phyloP scores from a whole-genome alignment of 768 basidiomycete species.

The Tulasnella sp. region DNA sequence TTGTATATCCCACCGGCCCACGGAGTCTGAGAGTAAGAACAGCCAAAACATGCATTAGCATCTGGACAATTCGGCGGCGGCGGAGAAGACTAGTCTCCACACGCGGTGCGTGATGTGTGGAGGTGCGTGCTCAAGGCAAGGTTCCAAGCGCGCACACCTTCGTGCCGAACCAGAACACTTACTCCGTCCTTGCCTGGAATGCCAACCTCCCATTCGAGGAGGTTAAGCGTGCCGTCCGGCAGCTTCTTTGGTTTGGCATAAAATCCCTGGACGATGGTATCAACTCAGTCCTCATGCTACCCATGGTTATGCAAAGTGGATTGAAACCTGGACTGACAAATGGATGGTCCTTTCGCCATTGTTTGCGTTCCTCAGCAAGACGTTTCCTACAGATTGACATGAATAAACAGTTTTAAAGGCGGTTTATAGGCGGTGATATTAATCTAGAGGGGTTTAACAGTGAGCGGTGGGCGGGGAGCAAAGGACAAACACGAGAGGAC shows the following conservation, averaged over 20 bases:
- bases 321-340: slow-evolving; percentile 63
- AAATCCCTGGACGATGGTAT: slow-evolving; percentile 70
- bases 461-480: slow-evolving; percentile 8
- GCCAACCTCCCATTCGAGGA: slow-evolving; percentile 98
- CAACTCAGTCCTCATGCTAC: slow-evolving; percentile 11
- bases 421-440: not conserved
- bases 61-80: not conserved
- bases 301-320: not conserved
- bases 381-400: slow-evolving; percentile 78
- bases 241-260: slow-evolving; percentile 92
- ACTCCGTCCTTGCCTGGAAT: slow-evolving; percentile 93
- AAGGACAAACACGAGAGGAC: slow-evolving; percentile 2
- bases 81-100: slow-evolving; percentile 3
- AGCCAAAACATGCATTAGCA: not conserved
- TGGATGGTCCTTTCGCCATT: slow-evolving; percentile 98
- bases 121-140: slow-evolving; percentile 4
- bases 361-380: slow-evolving; percentile 95
- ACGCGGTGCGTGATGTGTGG: not conserved
- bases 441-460: not conserved
- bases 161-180: slow-evolving; percentile 46
- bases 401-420: not conserved
- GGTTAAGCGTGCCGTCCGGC: slow-evolving; percentile 90
- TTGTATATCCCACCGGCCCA: slow-evolving; percentile 99
- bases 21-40: slow-evolving; percentile 63
- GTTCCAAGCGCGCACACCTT: not conserved